Evolutionary conservation across 495 filamentous ascomycete genomes (phyloP).

Genomic region (Daldinia decipiens): DNA sequence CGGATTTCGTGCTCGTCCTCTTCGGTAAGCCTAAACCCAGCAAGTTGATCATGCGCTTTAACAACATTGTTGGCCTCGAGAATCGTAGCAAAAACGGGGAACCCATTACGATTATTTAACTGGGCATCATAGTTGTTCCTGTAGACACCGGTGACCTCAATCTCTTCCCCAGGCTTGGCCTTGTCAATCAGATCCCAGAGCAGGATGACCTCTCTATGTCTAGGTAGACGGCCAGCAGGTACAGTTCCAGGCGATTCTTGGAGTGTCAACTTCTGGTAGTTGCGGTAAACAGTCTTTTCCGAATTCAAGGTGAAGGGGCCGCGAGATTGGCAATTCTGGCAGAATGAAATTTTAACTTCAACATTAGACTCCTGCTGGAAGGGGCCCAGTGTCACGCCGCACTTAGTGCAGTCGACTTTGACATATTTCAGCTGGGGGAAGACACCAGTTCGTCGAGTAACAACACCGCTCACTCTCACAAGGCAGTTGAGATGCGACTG

Average conservation of each 20-base stretch:
- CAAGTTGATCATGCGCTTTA: constrained; percentile 97
- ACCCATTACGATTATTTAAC: constrained; percentile 98
- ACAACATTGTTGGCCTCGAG: constrained; percentile 97
- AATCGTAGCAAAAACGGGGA: constrained; percentile 98
- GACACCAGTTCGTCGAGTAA: constrained; percentile 95
- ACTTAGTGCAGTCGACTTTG: constrained; percentile 96
- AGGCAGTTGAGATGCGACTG: constrained; percentile 98
- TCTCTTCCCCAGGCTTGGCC: constrained; percentile 97
- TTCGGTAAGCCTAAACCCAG: constrained; percentile 95
- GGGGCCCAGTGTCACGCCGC: constrained; percentile 88
- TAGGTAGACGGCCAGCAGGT: constrained; percentile 92
- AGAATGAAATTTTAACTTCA: constrained; percentile 96
- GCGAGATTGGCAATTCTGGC: constrained; percentile 95
- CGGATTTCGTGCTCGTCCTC: constrained; percentile 95
- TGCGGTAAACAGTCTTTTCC: constrained; percentile 98
- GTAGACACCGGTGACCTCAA: constrained; percentile 97
- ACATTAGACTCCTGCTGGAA: constrained; percentile 97
- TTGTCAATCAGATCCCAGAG: constrained; percentile 97
- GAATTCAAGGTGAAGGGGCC: constrained; percentile 97
- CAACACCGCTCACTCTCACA: constrained; percentile 92
- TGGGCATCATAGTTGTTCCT: constrained; percentile 98
- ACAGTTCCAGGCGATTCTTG: constrained; percentile 98
- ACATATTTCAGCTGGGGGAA: constrained; percentile 99
- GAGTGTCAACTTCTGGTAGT: constrained; percentile 97
- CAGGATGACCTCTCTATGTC: constrained; percentile 93